These are phyloP conservation scores for Diaporthe aspalathi DNA, from an alignment of 2,329 filamentous ascomycete genomes.

Conservation along the genomic window DNA sequence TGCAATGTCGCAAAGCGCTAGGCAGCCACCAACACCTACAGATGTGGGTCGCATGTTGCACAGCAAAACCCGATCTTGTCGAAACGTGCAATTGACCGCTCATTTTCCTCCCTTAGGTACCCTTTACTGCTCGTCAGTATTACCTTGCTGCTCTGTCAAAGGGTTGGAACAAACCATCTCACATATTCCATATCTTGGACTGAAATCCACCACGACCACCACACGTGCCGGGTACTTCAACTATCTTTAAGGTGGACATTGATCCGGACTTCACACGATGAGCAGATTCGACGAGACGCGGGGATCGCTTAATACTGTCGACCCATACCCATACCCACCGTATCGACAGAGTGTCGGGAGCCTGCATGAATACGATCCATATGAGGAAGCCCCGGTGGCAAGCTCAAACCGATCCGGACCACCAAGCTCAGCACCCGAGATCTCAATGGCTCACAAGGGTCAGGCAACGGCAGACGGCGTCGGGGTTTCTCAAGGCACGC, in stretches of 20 bases:
- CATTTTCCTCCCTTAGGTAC: not conserved
- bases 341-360: not conserved
- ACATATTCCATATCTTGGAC: not conserved
- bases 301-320: too few relatives aligned
- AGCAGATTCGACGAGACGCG: not conserved
- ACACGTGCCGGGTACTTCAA: not conserved
- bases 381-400: not conserved
- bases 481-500: not conserved
- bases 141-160: not conserved
- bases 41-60: not conserved
- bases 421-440: not conserved
- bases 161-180: not conserved
- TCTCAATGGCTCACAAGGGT: too few relatives aligned
- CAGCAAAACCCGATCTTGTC: not conserved
- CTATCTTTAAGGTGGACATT: not conserved
- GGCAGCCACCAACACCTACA: not conserved
- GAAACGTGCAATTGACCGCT: too few relatives aligned
- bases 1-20: not conserved
- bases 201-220: not conserved
- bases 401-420: not conserved
- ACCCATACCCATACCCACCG: not conserved
- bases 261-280: not conserved
- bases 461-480: not conserved
- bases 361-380: not conserved
- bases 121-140: not conserved